Evolutionary conservation across 495 filamentous ascomycete genomes (phyloP).

Genomic region (Amphirosellinia nigrospora): DNA sequence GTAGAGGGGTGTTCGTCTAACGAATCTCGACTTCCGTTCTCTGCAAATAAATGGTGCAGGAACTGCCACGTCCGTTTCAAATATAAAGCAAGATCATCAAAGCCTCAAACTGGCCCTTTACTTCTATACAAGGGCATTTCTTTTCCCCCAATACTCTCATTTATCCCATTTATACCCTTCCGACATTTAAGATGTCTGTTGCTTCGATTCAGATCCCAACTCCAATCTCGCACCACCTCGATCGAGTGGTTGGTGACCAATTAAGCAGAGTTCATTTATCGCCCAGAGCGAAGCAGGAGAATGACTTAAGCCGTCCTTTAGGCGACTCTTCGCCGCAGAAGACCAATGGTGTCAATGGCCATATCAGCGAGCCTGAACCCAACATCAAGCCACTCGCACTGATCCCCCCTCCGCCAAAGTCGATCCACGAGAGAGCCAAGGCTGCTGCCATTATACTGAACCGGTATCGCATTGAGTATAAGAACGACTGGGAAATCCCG

Average conservation of each 20-base stretch:
- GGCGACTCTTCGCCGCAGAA: not conserved
- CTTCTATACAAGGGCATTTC: not conserved
- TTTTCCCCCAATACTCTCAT: not conserved
- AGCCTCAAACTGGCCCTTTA: not conserved
- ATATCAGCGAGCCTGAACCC: not conserved
- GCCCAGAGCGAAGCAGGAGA: not conserved
- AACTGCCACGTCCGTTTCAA: not conserved
- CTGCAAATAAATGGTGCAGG: conserved; percentile 1
- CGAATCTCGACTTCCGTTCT: not conserved
- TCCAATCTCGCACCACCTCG: conserved; percentile 4
- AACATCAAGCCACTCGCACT: not conserved
- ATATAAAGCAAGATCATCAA: not conserved
- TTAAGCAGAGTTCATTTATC: conserved; percentile 7
- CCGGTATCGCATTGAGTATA: conserved; percentile 20
- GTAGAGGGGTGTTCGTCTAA: not conserved
- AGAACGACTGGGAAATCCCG: conserved; percentile 17
- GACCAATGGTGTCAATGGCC: not conserved
- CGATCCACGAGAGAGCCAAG: not conserved
- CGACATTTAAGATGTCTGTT: not conserved
- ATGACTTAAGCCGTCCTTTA: not conserved
- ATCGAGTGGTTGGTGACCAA: conserved; percentile 17
- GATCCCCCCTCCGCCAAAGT: not conserved
- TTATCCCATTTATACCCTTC: not conserved
- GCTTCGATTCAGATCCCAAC: conserved; percentile 1
- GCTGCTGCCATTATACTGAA: conserved; percentile 12